Percentiles rank a stretch among this genome's conserved stretches.
Conservation (phyloP, 2,329 filamentous ascomycete species). For the Lasiodiplodia gonubiensis region DNA sequence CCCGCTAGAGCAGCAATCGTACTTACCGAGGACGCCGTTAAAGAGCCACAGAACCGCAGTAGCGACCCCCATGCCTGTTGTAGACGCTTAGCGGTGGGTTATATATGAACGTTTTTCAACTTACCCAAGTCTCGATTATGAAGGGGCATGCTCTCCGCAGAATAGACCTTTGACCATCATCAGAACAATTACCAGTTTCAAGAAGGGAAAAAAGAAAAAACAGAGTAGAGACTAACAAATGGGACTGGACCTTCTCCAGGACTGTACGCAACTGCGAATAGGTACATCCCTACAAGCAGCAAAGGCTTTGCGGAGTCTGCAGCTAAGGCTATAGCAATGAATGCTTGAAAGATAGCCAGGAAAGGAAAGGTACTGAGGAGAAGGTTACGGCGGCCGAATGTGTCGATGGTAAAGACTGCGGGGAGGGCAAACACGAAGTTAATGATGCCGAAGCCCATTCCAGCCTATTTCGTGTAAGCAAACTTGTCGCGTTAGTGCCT, state of each 20-base stretch:
- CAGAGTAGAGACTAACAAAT: slow-evolving; percentile 33
- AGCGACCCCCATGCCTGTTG: slow-evolving; percentile 46
- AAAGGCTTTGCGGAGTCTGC: slow-evolving; percentile 31
- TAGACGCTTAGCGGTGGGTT: not conserved
- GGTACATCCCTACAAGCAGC: slow-evolving; percentile 49
- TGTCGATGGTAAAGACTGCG: slow-evolving; percentile 53
- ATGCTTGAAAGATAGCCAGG: slow-evolving; percentile 57
- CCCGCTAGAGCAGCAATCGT: slow-evolving; percentile 35
- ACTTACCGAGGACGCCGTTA: slow-evolving; percentile 58
- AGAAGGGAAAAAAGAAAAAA: not conserved
- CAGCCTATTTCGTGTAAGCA: slow-evolving; percentile 40
- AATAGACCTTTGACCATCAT: slow-evolving; percentile 37
- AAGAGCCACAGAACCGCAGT: slow-evolving; percentile 64
- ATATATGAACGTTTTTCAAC: not conserved
- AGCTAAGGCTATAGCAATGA: slow-evolving; percentile 51
- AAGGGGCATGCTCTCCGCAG: slow-evolving; percentile 52
- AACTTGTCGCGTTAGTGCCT: slow-evolving; percentile 35
- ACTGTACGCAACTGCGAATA: slow-evolving; percentile 59
- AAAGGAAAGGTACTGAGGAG: slow-evolving; percentile 54
- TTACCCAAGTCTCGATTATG: slow-evolving; percentile 48
- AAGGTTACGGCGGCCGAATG: slow-evolving; percentile 46
- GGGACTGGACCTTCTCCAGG: slow-evolving; percentile 51
- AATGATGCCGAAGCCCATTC: slow-evolving; percentile 52
- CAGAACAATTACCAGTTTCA: not conserved
- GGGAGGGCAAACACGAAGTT: slow-evolving; percentile 55